Evolutionary conservation across 371 early-diverging fungal genomes (phyloP).

Genomic region (Choanephora cucurbitarum): DNA sequence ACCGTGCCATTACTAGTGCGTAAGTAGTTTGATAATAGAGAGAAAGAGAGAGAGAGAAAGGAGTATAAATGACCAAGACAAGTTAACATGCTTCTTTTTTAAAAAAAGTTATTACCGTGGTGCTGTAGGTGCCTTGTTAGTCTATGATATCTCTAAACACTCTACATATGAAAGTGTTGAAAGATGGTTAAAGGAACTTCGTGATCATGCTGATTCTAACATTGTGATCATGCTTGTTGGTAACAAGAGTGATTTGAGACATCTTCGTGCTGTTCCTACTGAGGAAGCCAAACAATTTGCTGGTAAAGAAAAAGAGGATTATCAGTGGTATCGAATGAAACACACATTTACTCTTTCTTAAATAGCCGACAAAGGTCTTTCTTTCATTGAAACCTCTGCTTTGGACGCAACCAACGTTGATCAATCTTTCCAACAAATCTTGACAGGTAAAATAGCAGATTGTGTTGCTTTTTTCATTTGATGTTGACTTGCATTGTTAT

Average conservation of each 20-base stretch:
- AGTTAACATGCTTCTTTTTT: not conserved
- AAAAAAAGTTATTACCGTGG: conserved; percentile 93
- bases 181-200: conserved; percentile 98
- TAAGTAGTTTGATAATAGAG: too few relatives aligned
- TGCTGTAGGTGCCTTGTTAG: conserved; percentile 96
- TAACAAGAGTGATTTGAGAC: conserved; percentile 99
- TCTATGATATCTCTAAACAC: conserved; percentile 98
- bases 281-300: conserved; percentile 90
- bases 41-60: not conserved
- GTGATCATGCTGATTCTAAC: conserved; percentile 96
- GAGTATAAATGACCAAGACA: not conserved
- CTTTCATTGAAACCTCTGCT: conserved; percentile 96
- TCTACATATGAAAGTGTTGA: conserved; percentile 91
- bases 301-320: too few relatives aligned
- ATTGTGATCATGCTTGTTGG: conserved; percentile 99
- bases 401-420: conserved; percentile 94
- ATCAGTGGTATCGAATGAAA: too few relatives aligned
- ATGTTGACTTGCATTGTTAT: not conserved
- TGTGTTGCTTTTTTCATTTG: not conserved
- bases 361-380: conserved; percentile 85
- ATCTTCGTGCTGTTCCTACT: conserved; percentile 94
- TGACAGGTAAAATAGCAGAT: conserved; percentile 68
- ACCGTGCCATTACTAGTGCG: conserved; percentile 85
- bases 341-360: too few relatives aligned
- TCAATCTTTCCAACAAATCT: conserved; percentile 88